Base-by-base conservation (phyloP, 2,329 filamentous ascomycete species). In the Apiospora phragmitis region DNA sequence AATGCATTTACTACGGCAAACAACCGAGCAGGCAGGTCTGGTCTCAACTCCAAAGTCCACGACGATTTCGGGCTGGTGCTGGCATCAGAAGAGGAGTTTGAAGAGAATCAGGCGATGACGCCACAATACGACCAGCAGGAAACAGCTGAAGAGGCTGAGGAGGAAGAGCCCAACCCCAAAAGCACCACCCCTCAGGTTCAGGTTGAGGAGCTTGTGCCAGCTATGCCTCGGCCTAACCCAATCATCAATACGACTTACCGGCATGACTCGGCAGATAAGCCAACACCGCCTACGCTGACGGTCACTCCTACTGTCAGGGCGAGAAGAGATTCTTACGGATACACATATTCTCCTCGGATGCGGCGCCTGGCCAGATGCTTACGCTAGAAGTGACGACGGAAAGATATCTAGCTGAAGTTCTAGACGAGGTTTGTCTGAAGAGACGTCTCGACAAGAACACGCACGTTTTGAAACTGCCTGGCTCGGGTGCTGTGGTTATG, bases 41-140 rank as follows among this genome's bases (percentile, higher is more conserved):
- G 93, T 70, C 89, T 92, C 71, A 91, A 93, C 73, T 93, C 92
- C 29, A 94, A 92, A 77, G 90, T 92, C 0, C 94, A 91, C 84
- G 93, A 95, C 75, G 93, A 96, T 75, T 95, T 97, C 80, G 93
- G 91, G 16, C 84, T 97, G 35, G 92, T 94, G 16, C 89, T 91
- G 76, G 93, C 93, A 3, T 91, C 89, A 1, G 85, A 89, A 70
- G 88, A 87, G 14, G 91, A 93, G 75, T 92, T 90, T 75, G 84
- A 85, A 69, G 90, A 93, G 70, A 94, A 95, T 76, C 89, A 93
- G 77, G 85, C 83, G 51, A 78, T 89, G 69, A 94, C 92, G 3
- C 92, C 92, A 6, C 86, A 92, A 68, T 92, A 90, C 71, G 88
- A 89, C 69, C 85, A 88, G 70, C 89, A 91, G 71, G 83, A 85